Percentiles rank a stretch among this genome's conserved stretches.
These are phyloP conservation scores for Porphyrellus cyaneotinctus DNA, from an alignment of 768 basidiomycete genomes.

Conservation along the genomic window DNA sequence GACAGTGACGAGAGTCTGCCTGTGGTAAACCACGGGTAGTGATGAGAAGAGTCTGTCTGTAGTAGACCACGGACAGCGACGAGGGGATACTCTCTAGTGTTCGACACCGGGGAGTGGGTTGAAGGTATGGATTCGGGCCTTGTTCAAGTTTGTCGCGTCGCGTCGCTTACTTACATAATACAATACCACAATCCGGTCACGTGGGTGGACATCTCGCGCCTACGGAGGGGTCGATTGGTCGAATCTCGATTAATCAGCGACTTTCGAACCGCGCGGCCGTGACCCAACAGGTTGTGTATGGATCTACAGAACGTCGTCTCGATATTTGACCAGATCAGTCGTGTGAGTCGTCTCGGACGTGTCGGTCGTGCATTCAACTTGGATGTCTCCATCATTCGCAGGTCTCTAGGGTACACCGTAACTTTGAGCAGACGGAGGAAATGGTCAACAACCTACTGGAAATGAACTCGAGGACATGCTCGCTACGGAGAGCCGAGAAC, in stretches of 20 bases:
- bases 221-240: too few relatives aligned
- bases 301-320: slow-evolving; percentile 74
- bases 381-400: slow-evolving; percentile 32
- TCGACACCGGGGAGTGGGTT: background rate
- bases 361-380: background rate
- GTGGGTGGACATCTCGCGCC: too few relatives aligned
- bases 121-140: too few relatives aligned
- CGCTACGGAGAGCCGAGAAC: slow-evolving; percentile 64
- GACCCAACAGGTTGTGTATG: slow-evolving; percentile 67
- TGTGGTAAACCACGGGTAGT: too few relatives aligned
- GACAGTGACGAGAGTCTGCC: background rate
- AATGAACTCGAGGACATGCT: slow-evolving; percentile 86
- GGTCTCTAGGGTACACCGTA: slow-evolving; percentile 95
- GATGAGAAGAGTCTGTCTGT: too few relatives aligned
- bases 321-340: slow-evolving; percentile 93
- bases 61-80: too few relatives aligned
- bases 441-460: slow-evolving; percentile 93
- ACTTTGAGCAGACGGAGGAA: slow-evolving; percentile 92
- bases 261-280: too few relatives aligned
- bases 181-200: too few relatives aligned
- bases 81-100: background rate
- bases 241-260: too few relatives aligned
- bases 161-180: too few relatives aligned
- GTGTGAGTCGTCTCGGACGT: slow-evolving; percentile 38
- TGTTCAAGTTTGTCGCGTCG: too few relatives aligned